Base-by-base conservation (phyloP, 2,329 filamentous ascomycete genomes). In the Penicillium sp. region DNA sequence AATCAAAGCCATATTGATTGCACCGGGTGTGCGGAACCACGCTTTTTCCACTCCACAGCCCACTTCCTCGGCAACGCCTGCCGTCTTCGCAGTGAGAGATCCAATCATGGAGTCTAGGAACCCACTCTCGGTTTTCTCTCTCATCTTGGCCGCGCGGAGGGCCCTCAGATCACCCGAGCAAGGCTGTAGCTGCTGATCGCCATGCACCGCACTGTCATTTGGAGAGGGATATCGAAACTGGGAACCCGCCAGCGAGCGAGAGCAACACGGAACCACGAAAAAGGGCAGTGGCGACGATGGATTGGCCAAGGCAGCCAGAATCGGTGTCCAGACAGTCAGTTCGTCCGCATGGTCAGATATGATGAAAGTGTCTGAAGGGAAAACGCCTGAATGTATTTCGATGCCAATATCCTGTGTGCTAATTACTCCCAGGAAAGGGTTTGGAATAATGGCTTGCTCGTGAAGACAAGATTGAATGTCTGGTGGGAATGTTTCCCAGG, bases 281-380 rank as follows among this genome's bases (percentile, higher is more conserved):
- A 97, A 99, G 0, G 92, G 89, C 10, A 88, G 89, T 2, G 83
- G 76, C 0, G 88, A 92, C 14, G 54, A 51, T 0, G 71, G 72
- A 49, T 61, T 67, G 2, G 76, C 68, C 1, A 91, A 77, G 6
- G 85, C 84, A 1, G 91, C 92, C 39, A 99, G 83, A 16, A 97
- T 82, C 0, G 94, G 94, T 0, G 94, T 97, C 94, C 94, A 99
- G 0, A 91, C 86, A 0, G 94, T 99, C 13, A 99, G 82, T 75
- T 99, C 92, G 70, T 99, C 94, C 10, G 93, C 93, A 71, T 99
- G 94, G 69, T 99, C 99, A 46, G 92, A 96, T 59, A 99, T 89
- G 65, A 99, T 91, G 73, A 99, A 99, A 0, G 91, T 95, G 27
- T 86, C 85, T 14, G 73, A 70, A 0, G 85, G 80, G 67, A 97